A percentile compares a stretch with the other conserved stretches of the same genome.
Evolutionary conservation across 768 basidiomycete genomes (phyloP).

Genomic region (Lentinus tigrinus): DNA sequence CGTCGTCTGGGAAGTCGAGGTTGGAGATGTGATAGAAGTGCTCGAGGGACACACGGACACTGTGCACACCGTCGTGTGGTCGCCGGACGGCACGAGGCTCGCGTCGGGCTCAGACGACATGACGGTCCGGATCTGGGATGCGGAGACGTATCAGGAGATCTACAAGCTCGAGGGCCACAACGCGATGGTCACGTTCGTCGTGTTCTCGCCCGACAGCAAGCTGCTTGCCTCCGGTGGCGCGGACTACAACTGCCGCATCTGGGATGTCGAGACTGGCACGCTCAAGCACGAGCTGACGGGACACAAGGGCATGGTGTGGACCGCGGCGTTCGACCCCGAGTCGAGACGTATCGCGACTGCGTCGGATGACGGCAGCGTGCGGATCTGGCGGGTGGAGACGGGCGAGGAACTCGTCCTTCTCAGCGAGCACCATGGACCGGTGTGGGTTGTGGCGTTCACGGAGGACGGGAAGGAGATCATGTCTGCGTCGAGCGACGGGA

Average conservation of each 20-base stretch:
- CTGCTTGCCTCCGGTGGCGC: constrained; percentile 1
- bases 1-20: constrained; percentile 3
- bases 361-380: constrained; percentile 10
- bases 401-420: constrained; percentile 3
- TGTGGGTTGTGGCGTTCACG: constrained; percentile 11
- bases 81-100: constrained; percentile 27
- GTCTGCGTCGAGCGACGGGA: constrained; percentile 8
- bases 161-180: constrained; percentile 2
- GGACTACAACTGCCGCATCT: constrained; percentile 19
- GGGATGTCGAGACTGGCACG: constrained; percentile 40
- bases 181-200: constrained; percentile 1
- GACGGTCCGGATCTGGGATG: constrained; percentile 29
- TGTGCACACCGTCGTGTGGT: constrained; percentile 2
- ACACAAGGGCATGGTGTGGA: constrained; percentile 23
- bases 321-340: constrained; percentile 27
- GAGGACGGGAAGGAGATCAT: constrained; percentile 6
- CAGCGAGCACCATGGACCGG: not conserved
- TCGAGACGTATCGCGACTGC: constrained; percentile 6
- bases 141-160: not conserved
- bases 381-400: constrained; percentile 11
- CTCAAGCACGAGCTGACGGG: not conserved
- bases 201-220: constrained; percentile 11
- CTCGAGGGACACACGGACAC: constrained; percentile 6
- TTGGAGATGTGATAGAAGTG: not conserved
- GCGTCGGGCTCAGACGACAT: constrained; percentile 45